Evolutionary conservation across 140 eudicot species (phyloP), one percentile per base, ranked within the genome.

Genomic region (Oenanthe javanica): DNA sequence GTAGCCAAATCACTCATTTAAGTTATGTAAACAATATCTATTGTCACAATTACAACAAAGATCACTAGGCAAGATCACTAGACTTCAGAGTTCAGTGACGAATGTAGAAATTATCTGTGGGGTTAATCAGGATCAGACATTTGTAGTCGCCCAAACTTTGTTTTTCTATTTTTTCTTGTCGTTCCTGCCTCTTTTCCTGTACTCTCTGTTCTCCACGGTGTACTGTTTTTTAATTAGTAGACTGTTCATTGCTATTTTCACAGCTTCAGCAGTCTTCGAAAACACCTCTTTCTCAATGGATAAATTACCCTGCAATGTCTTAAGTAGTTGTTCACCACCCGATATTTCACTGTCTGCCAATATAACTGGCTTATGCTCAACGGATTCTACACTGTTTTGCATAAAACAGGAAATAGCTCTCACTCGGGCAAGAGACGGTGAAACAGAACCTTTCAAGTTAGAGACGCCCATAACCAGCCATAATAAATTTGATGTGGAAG

Each of bases 381-480:
- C 54, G 4, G 84, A 77, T 74, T 75, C 86, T 14, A 80, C 57
- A 18, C 72, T 67, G 36, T 67, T 78, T 63, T 83, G 76, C 36
- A 59, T 59, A 54, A 88, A 86, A n/a, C 86, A 92, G 4, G 94
- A 82, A 6, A 92, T 57, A 9, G 84, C 87, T 73, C 88, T 94
- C 11, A 92, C 91, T 75, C 97, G 89, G 40, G 92, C 92, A 79
- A 94, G 57, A 50, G 91, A 88, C 51, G 88, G 51, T 7, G 90
- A 78, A 57, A 83, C 79, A 52, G 85, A 79, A 75, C 78, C 79
- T 15, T 83, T 82, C 52, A 87, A 87, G 82, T 84, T 90, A 13
- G 99, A 94, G 74, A 88, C 97, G n/a, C 99, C 99, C 91, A 91
- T 92, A 42, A 92, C 93, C 93, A 92, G 87, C 97, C 97, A 95